Evolutionary conservation across 345 rosid species (phyloP).

Genomic region (Aquilaria yunnanensis): DNA sequence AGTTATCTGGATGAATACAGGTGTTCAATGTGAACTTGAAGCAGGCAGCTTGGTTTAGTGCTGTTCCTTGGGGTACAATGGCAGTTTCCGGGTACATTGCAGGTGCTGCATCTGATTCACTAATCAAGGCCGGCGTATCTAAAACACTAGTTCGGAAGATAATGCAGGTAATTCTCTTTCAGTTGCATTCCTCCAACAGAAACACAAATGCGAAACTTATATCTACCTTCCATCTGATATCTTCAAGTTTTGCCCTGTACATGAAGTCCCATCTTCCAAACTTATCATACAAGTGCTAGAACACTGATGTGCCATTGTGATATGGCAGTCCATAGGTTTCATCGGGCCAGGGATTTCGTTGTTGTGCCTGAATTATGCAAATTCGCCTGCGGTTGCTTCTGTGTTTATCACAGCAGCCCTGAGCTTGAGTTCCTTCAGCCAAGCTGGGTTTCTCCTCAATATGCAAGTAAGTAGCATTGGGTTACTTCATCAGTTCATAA

Average conservation of each 20-base stretch:
- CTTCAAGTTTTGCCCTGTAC: not conserved
- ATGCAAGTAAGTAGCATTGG: slow-evolving; percentile 60
- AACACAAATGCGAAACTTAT: not conserved
- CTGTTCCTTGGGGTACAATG: slow-evolving; percentile 97
- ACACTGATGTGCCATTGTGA: slow-evolving; percentile 1
- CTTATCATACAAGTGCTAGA: too few species aligned
- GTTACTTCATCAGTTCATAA: not conserved
- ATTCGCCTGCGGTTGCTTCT: slow-evolving; percentile 63
- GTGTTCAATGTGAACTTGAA: slow-evolving; percentile 82
- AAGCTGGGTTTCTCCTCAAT: slow-evolving; percentile 95
- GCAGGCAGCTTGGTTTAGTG: slow-evolving; percentile 99
- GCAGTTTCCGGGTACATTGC: slow-evolving; percentile 79
- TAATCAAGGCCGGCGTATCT: slow-evolving; percentile 71
- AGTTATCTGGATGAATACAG: slow-evolving; percentile 21
- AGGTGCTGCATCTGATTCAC: slow-evolving; percentile 60
- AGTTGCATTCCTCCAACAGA: not conserved
- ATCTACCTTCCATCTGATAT: not conserved
- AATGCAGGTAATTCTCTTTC: slow-evolving; percentile 66
- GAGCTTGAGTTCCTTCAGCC: slow-evolving; percentile 95
- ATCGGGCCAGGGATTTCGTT: slow-evolving; percentile 82
- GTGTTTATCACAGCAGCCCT: slow-evolving; percentile 59
- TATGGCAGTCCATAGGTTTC: slow-evolving; percentile 70
- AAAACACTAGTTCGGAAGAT: slow-evolving; percentile 71
- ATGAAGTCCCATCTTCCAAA: too few species aligned
- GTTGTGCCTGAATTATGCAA: slow-evolving; percentile 71